A percentile compares a stretch with the other conserved stretches of the same genome.
Evolutionary conservation across 352 stramenopile genomes (phyloP).

Genomic region (Peronospora farinosa): DNA sequence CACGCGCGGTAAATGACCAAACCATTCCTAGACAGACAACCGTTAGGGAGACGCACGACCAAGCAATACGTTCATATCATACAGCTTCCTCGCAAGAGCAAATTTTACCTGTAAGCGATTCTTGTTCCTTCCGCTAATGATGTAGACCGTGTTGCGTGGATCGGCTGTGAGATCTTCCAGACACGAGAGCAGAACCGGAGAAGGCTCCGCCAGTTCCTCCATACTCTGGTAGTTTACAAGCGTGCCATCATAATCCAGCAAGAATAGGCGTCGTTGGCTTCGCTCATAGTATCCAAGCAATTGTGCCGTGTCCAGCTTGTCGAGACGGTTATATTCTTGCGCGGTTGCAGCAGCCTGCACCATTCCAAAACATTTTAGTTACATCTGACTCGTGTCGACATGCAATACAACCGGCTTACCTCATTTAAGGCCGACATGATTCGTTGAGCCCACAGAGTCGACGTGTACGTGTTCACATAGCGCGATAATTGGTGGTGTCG

Average conservation of each 20-base stretch:
- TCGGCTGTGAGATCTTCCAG: constrained; percentile 63
- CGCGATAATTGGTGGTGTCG: constrained; percentile 78
- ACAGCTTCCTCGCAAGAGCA: neutral
- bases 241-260: constrained; percentile 84
- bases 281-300: constrained; percentile 58
- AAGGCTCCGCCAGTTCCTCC: constrained; percentile 58
- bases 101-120: constrained; percentile 39
- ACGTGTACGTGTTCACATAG: constrained; percentile 88
- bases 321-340: constrained; percentile 81
- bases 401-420: constrained; percentile 13
- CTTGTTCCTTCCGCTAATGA: constrained; percentile 82
- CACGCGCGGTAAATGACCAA: constrained; percentile 67
- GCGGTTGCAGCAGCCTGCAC: constrained; percentile 50
- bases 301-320: constrained; percentile 71
- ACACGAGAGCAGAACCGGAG: constrained; percentile 48
- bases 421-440: constrained; percentile 82
- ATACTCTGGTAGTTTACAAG: constrained; percentile 79
- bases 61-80: neutral
- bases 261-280: constrained; percentile 71
- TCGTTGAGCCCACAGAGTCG: constrained; percentile 74
- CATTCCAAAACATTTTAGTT: neutral
- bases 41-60: constrained; percentile 2
- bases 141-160: constrained; percentile 77
- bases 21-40: constrained; percentile 56
- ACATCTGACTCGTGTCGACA: neutral